Evolutionary conservation across 495 filamentous ascomycete species (phyloP).

Genomic region (Podospora bellae-mahoneyi): DNA sequence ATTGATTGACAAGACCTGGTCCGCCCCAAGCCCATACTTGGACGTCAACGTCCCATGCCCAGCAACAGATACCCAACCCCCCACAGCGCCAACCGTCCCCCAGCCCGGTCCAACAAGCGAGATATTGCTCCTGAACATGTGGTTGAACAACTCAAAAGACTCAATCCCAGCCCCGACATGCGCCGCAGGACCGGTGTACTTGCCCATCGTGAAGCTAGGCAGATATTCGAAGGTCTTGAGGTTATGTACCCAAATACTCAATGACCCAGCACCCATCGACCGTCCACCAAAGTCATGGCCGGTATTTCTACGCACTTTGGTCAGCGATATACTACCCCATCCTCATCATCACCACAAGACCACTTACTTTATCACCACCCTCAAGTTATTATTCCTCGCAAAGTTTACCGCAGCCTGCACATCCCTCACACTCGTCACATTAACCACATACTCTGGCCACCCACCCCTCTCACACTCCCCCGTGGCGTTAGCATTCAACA

Average conservation of each 20-base stretch:
- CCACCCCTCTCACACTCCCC: conserved; percentile 52
- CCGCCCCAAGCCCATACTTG: conserved; percentile 48
- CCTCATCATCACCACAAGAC: background rate
- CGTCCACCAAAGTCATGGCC: conserved; percentile 65
- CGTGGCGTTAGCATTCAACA: conserved; percentile 17
- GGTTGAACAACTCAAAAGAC: conserved; percentile 42
- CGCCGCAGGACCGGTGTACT: conserved; percentile 44
- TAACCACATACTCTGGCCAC: conserved; percentile 58
- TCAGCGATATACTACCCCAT: conserved; percentile 13
- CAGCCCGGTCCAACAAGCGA: conserved; percentile 46
- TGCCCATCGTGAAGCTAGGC: conserved; percentile 37
- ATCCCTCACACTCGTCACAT: conserved; percentile 53
- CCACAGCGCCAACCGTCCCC: conserved; percentile 48
- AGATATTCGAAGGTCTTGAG: conserved; percentile 47
- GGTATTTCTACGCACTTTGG: conserved; percentile 52
- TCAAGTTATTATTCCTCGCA: conserved; percentile 55
- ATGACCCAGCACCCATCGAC: conserved; percentile 50
- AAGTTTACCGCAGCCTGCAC: conserved; percentile 60
- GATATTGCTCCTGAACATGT: conserved; percentile 37
- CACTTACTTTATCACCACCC: conserved; percentile 62
- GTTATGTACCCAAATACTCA: conserved; percentile 59
- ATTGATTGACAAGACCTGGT: conserved; percentile 51
- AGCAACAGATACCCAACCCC: conserved; percentile 52
- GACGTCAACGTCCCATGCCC: conserved; percentile 46
- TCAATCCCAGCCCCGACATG: conserved; percentile 47